phyloP scores from a whole-genome alignment of 2,329 filamentous ascomycete species.

The Dactylellina haptotyla region DNA sequence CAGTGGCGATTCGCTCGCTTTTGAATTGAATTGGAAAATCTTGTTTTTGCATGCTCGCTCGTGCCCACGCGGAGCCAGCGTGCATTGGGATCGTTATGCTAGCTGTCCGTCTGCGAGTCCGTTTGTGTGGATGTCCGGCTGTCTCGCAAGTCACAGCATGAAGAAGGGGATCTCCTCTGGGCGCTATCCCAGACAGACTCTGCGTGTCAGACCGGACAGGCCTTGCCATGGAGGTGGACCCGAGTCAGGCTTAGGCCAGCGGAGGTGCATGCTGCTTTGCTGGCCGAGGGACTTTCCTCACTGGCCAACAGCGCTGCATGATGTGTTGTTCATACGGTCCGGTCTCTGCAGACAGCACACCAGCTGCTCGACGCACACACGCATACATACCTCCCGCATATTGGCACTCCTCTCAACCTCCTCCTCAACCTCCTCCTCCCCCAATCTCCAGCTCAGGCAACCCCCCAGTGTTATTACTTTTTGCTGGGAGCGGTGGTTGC shows the following conservation, averaged over 20 bases:
- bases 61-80: constrained; percentile 24
- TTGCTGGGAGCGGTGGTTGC: not conserved
- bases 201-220: constrained; percentile 34
- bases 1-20: constrained; percentile 54
- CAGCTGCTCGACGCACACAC: constrained; percentile 1
- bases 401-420: not conserved
- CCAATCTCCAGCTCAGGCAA: not conserved
- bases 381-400: constrained; percentile 3
- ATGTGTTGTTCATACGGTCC: constrained; percentile 53
- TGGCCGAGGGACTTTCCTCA: constrained; percentile 55
- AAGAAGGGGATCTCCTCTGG: not conserved
- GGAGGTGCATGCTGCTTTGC: constrained; percentile 53
- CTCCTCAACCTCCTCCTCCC: not conserved
- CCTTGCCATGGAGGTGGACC: constrained; percentile 37
- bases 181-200: constrained; percentile 41
- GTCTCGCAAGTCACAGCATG: constrained; percentile 32
- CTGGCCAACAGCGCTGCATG: constrained; percentile 53
- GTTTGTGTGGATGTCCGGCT: no score
- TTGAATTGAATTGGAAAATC: constrained; percentile 50
- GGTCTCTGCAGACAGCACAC: constrained; percentile 39
- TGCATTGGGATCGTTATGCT: constrained; percentile 45
- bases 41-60: constrained; percentile 31
- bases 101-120: not conserved
- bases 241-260: constrained; percentile 51
- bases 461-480: not conserved